A percentile compares a stretch with the other conserved stretches of the same genome.
Evolutionary conservation across 805 yeast genomes (phyloP).

Genomic region (Sungouiella thailandica): DNA sequence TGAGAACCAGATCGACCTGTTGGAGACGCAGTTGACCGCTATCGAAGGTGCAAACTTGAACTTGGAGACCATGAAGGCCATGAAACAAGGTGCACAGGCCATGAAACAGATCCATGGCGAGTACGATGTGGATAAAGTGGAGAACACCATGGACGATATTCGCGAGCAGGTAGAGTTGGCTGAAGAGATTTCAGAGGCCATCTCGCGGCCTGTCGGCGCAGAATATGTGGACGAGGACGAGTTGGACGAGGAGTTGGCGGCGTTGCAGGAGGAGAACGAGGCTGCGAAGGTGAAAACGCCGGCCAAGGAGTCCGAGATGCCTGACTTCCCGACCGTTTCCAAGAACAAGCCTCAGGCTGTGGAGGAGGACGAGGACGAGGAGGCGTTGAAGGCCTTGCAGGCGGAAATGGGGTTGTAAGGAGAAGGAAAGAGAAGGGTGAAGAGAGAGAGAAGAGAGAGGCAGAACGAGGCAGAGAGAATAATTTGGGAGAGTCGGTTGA

Average conservation of each 20-base stretch:
- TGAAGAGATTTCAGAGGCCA: constrained; percentile 94
- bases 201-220: constrained; percentile 84
- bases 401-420: constrained; percentile 83
- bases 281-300: constrained; percentile 37
- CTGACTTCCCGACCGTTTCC: constrained; percentile 41
- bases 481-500: too few relatives aligned
- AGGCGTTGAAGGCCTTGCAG: constrained; percentile 72
- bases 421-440: too few relatives aligned
- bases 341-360: constrained; percentile 35
- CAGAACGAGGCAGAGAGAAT: too few relatives aligned
- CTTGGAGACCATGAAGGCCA: constrained; percentile 96
- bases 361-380: constrained; percentile 75
- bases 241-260: constrained; percentile 89
- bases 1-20: constrained; percentile 81
- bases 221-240: constrained; percentile 88
- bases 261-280: constrained; percentile 75
- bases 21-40: constrained; percentile 85
- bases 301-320: constrained; percentile 25
- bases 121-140: constrained; percentile 93
- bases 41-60: constrained; percentile 95
- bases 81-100: constrained; percentile 96
- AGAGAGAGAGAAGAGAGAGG: too few relatives aligned
- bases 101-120: constrained; percentile 96
- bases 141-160: constrained; percentile 95
- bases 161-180: constrained; percentile 94